phyloP scores from a whole-genome alignment of 192 early-diverging fungal genomes.

The Phlyctochytrium arcticum region DNA sequence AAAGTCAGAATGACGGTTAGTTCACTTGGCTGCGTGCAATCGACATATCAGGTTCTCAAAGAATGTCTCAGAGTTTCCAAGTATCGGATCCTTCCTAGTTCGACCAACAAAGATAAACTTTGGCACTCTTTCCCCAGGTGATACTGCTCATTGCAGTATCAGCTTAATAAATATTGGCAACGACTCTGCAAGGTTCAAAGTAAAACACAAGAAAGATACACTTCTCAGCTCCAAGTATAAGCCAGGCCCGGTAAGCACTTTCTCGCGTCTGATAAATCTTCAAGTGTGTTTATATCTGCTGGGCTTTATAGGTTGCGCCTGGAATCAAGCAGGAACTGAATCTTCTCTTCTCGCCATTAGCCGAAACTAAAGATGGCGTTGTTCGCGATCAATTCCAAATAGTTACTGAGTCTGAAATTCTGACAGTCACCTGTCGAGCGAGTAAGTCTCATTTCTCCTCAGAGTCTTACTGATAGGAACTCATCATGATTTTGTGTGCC shows the following conservation, averaged over 20 bases:
- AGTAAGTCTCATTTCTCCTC: background rate
- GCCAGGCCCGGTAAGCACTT: slow-evolving; percentile 25
- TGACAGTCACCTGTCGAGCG: slow-evolving; percentile 21
- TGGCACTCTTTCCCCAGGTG: slow-evolving; percentile 18
- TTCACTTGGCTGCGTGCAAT: too few relatives aligned
- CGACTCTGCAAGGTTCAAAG: slow-evolving; percentile 23
- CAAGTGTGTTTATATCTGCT: background rate
- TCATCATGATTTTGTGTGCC: too few relatives aligned
- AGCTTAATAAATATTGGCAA: slow-evolving; percentile 30
- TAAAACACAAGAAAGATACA: slow-evolving; percentile 10
- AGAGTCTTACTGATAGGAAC: too few relatives aligned
- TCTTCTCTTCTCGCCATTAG: background rate
- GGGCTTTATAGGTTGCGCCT: slow-evolving; percentile 32
- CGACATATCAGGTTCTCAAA: background rate
- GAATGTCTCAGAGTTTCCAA: slow-evolving; percentile 6
- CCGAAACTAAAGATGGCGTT: background rate
- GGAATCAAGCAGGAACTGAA: slow-evolving; percentile 28
- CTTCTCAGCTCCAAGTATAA: slow-evolving; percentile 19
- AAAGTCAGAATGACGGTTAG: slow-evolving; percentile 3
- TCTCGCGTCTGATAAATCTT: background rate
- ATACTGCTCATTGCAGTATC: slow-evolving; percentile 3
- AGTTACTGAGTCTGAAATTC: slow-evolving; percentile 30
- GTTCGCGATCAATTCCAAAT: slow-evolving; percentile 21
- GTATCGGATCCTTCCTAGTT: slow-evolving; percentile 23
- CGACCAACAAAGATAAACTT: slow-evolving; percentile 27